phyloP scores from a whole-genome alignment of 2,329 filamentous ascomycete species.

The Ustulina deusta region DNA sequence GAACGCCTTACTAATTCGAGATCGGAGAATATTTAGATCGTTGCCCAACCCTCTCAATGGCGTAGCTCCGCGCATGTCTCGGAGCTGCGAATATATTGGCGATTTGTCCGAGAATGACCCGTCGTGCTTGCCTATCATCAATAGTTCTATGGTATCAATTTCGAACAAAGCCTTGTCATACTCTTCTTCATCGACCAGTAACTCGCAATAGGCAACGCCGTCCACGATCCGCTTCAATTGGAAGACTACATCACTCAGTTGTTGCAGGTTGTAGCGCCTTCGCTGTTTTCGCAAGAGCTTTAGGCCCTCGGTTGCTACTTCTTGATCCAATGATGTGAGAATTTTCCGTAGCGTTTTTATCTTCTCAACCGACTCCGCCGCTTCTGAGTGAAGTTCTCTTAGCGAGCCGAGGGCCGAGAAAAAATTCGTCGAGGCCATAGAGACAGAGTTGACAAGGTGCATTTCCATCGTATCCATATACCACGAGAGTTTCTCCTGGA shows the following conservation, averaged over 20 bases:
- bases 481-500: constrained; percentile 98
- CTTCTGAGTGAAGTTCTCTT: constrained; percentile 89
- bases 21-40: constrained; percentile 79
- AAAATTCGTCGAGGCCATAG: constrained; percentile 92
- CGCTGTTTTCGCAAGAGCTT: constrained; percentile 86
- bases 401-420: constrained; percentile 93
- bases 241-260: constrained; percentile 82
- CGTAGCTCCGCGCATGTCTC: constrained; percentile 68
- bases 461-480: constrained; percentile 99
- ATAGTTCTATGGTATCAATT: constrained; percentile 80
- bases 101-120: constrained; percentile 43
- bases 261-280: constrained; percentile 83
- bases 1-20: constrained; percentile 86
- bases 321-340: constrained; percentile 81
- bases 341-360: constrained; percentile 86
- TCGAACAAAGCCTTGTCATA: constrained; percentile 82
- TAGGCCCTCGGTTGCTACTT: constrained; percentile 86
- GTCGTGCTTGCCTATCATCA: constrained; percentile 78
- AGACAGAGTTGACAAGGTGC: constrained; percentile 94
- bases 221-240: constrained; percentile 85
- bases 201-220: constrained; percentile 79
- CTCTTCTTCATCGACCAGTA: constrained; percentile 81
- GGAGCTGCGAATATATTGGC: constrained; percentile 11
- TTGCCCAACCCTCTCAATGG: constrained; percentile 83
- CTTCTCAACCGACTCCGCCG: constrained; percentile 86